phyloP scores from a whole-genome alignment of 257 asterid species.

The Buddleja alternifolia region DNA sequence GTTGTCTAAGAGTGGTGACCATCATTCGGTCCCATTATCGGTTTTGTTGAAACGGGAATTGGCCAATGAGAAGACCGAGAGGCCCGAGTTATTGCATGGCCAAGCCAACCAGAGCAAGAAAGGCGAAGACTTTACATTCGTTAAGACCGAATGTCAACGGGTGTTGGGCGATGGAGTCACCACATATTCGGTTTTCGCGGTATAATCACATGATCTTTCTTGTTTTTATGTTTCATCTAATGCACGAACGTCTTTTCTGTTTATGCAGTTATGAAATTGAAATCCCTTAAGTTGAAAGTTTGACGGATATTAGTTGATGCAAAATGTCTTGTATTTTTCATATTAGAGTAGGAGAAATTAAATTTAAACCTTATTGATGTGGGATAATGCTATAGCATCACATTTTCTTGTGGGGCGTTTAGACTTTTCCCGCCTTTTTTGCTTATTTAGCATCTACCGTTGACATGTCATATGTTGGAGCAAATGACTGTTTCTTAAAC shows the following conservation, averaged over 20 bases:
- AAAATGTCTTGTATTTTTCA: not conserved
- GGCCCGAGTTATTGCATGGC: conserved; percentile 71
- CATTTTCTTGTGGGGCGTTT: not conserved
- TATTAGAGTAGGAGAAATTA: not conserved
- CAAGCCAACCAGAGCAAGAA: conserved; percentile 84
- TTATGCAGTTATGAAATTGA: not conserved
- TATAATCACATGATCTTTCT: conserved; percentile 24
- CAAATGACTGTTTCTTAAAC: not conserved
- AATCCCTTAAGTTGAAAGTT: conserved; percentile 14
- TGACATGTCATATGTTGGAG: not conserved
- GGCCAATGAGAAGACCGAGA: conserved; percentile 83
- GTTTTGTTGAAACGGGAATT: conserved; percentile 79
- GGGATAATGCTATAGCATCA: not conserved
- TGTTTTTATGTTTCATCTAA: not conserved
- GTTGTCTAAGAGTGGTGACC: conserved; percentile 67
- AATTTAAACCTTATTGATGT: not conserved
- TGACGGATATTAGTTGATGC: conserved; percentile 12
- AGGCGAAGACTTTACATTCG: conserved; percentile 83
- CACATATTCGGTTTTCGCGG: conserved; percentile 83
- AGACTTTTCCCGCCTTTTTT: not conserved
- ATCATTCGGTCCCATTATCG: conserved; percentile 79
- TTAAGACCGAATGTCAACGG: conserved; percentile 79
- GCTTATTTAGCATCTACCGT: not conserved
- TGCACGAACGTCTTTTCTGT: not conserved
- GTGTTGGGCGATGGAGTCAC: conserved; percentile 82